Base-by-base conservation (phyloP, 257 asterid species). In the Jasminum sambac region DNA sequence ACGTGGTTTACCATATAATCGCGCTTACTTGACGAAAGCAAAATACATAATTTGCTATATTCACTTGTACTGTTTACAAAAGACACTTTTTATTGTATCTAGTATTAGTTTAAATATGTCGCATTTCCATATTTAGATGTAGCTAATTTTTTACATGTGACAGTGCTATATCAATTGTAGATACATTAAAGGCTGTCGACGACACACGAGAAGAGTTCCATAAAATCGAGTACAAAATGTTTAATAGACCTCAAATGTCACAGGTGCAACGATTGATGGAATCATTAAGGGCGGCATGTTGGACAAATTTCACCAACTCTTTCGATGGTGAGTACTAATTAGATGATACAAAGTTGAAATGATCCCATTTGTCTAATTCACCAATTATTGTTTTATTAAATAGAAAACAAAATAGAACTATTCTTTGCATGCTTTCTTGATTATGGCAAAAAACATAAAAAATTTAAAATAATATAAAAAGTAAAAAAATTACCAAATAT, bases 221-320 rank as follows among this genome's bases (percentile, higher is more conserved):
- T 55, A 23, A 11, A 55, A 0, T 55, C 11, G 12, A 11, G 4
- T 4, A 10, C 6, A 55, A 23, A 55, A 19, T 13, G 3, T 55
- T 55, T 2, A 50, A 55, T 21, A 55, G 10, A 55, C 62, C 12
- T 55, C 9, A 21, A 52, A 8, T 9, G 10, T 52, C 4, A 21
- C 30, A 4, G n/a, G 11, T 55, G 24, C 71, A 40, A 0, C 69
- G 69, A 81, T 64, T 4, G 23, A 19, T 19, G 26, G 13, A 66
- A 41, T 39, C 0, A 34, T 8, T 2, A 37, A 8, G 72, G 64
- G 11, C 64, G 64, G 72, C 64, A 50, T 11, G 48, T 68, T 68
- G 48, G 8, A 50, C 50, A 48, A 17, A 48, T 50, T 68, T 42
- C 37, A 67, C 11, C 0, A 7, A 37, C 40, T 37, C 19, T 67